Conservation (phyloP, 139 green algal genomes). For the Chlorella sp. region DNA sequence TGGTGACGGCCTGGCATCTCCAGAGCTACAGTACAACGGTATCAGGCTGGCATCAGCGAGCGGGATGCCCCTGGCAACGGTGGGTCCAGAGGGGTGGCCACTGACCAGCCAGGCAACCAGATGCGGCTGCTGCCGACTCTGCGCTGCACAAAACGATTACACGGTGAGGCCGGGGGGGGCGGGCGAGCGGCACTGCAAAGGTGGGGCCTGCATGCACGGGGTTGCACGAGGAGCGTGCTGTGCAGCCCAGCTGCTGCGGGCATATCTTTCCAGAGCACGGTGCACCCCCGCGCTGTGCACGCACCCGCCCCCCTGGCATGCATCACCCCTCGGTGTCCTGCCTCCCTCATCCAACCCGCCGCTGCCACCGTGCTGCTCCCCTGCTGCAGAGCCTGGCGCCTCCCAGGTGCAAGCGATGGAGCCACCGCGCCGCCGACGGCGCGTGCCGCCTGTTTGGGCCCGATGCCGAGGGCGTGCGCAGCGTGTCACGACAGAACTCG, state of each 20-base stretch:
- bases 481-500: background rate
- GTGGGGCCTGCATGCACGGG: background rate
- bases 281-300: background rate
- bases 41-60: background rate
- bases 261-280: background rate
- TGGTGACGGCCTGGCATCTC: background rate
- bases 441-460: background rate
- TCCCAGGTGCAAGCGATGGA: background rate
- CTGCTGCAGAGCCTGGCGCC: background rate
- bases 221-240: background rate
- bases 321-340: background rate
- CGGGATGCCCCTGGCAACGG: background rate
- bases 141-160: background rate
- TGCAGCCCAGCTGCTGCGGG: background rate
- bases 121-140: slow-evolving; percentile 5
- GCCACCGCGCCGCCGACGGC: background rate
- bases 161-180: background rate
- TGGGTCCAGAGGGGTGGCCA: background rate
- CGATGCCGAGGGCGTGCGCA: too few relatives aligned
- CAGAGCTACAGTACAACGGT: background rate
- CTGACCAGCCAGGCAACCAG: background rate
- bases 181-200: too few relatives aligned
- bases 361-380: background rate
- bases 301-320: background rate
- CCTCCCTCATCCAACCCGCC: background rate